phyloP scores from a whole-genome alignment of 192 early-diverging fungal species.

The Dissophora globulifera region DNA sequence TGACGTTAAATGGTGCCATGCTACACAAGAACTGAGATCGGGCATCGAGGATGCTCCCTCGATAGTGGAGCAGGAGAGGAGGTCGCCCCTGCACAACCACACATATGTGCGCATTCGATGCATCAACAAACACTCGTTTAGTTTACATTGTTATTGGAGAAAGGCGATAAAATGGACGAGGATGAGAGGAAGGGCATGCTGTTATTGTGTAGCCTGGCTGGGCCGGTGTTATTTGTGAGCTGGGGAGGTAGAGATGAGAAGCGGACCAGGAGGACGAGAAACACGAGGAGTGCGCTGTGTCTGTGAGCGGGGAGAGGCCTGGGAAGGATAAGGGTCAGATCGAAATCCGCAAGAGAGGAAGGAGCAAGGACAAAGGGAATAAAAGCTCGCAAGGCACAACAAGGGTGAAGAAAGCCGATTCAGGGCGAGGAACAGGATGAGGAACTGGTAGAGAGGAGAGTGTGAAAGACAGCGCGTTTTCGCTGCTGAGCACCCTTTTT shows the following conservation, averaged over 20 bases:
- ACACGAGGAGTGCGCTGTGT: background rate
- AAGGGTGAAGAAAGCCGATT: background rate
- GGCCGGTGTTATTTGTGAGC: too few species aligned
- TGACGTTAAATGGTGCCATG: conserved; percentile 8
- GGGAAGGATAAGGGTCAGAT: conserved; percentile 15
- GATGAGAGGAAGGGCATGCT: conserved; percentile 20
- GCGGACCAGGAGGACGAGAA: background rate
- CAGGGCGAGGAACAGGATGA: background rate
- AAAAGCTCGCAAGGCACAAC: conserved; percentile 1
- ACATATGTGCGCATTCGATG: background rate
- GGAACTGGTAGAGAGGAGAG: background rate
- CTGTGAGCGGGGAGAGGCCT: conserved; percentile 4
- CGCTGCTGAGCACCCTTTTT: too few species aligned
- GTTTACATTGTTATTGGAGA: conserved; percentile 37
- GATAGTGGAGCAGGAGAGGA: too few species aligned
- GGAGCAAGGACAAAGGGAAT: background rate
- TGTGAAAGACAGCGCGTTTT: too few species aligned
- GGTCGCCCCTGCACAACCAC: too few species aligned
- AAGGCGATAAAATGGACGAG: conserved; percentile 9
- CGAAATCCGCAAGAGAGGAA: background rate
- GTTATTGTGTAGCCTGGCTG: background rate
- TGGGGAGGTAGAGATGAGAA: too few species aligned
- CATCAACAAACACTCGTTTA: background rate
- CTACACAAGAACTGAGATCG: background rate
- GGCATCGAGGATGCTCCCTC: too few species aligned